Evolutionary conservation across 768 basidiomycete genomes (phyloP), one percentile per base, ranked within the genome.

Genomic region (Neoboletus subvelutipes): DNA sequence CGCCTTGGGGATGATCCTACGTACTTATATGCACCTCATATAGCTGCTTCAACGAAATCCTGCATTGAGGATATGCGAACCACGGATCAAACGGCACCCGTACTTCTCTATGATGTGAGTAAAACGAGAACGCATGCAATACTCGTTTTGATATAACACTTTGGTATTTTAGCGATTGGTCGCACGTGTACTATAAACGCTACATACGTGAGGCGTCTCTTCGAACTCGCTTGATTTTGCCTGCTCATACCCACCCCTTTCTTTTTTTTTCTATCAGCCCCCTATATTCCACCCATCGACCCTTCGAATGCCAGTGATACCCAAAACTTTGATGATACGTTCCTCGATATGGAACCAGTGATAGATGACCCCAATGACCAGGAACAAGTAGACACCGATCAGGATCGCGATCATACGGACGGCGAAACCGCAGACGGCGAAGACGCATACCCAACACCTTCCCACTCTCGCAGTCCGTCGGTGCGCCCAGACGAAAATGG

Each of bases 301-400:
- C 89, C 91, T 22, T 83, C 84, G 42, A 92, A 96, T 74, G 94
- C 94, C 58, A 86, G 87, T 65, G 97, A 99, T 81, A 95, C 92
- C 62, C 92, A 92, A 72, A 98, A 98, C 75, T 99, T 98, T 72
- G 96, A 98, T 72, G 92, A 95, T 60, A 87, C 92, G 40, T 98
- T 97, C 84, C 81, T 98, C 57, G 91, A 91, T 68, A 96, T 98
- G 91, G 88, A 90, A 62, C 92, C 94, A 24, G 87, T 91, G 47
- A 84, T 98, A 59, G 90, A 94, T 61, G 88, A 90, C 50, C 80
- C 79, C 58, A 80, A 83, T 64, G 87, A 86, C 43, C 78, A 79
- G 59, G 77, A 82, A 47, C 79, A 80, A 60, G 78, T 77, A 53
- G 86, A 88, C 67, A 88, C 86, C 26, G 88, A 88, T 68, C 83